phyloP scores from a whole-genome alignment of 116 monocot species.

The Posidonia oceanica region DNA sequence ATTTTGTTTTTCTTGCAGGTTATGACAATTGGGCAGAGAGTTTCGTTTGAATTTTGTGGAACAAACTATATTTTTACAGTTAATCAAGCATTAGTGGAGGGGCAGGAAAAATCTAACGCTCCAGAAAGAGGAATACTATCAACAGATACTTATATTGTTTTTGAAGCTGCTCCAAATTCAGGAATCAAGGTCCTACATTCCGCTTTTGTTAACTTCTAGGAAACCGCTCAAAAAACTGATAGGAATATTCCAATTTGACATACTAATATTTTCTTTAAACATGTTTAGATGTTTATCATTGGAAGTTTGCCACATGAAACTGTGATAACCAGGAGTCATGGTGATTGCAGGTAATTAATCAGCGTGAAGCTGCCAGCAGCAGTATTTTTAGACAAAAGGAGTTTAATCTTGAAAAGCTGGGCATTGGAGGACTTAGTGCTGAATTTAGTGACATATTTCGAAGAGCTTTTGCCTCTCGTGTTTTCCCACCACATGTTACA shows the following conservation, averaged over 20 bases:
- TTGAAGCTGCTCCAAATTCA: conserved; percentile 79
- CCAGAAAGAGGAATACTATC: conserved; percentile 71
- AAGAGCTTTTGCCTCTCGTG: conserved; percentile 98
- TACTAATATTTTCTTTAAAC: not conserved
- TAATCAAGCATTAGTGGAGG: conserved; percentile 80
- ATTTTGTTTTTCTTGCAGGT: conserved; percentile 37
- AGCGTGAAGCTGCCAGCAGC: conserved; percentile 90
- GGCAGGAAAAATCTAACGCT: conserved; percentile 44
- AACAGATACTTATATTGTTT: conserved; percentile 76
- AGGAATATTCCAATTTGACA: not conserved
- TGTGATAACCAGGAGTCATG: conserved; percentile 2
- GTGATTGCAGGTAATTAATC: conserved; percentile 72
- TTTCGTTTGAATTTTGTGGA: conserved; percentile 77
- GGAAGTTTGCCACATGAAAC: not conserved
- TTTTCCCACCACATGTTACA: conserved; percentile 86
- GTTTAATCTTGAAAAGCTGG: conserved; percentile 88
- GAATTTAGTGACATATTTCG: conserved; percentile 93
- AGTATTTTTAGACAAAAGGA: conserved; percentile 91
- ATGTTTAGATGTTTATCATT: not conserved
- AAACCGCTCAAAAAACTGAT: not conserved
- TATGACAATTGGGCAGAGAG: conserved; percentile 81
- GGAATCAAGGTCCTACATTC: conserved; percentile 76
- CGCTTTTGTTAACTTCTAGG: not conserved
- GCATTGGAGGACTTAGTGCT: conserved; percentile 86
- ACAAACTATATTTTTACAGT: conserved; percentile 86